Evolutionary conservation across 2,329 filamentous ascomycete species (phyloP).

Genomic region (Pseudovirgaria hyperparasitica): DNA sequence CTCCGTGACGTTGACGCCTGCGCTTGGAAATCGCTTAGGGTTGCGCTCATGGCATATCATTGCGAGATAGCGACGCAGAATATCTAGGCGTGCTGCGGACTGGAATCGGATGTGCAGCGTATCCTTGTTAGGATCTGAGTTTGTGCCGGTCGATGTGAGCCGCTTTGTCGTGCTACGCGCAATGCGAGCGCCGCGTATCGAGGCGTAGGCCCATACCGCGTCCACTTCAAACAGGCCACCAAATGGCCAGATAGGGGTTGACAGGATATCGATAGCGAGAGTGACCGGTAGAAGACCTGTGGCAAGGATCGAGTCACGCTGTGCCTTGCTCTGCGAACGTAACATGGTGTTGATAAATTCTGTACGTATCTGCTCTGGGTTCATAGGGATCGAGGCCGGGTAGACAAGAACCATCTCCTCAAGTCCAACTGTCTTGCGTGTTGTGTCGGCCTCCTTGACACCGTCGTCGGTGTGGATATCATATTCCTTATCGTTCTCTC

Average conservation of each 20-base stretch:
- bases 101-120: slow-evolving; percentile 20
- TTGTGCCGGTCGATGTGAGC: slow-evolving; percentile 1
- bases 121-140: slow-evolving; percentile 9
- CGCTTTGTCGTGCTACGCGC: slow-evolving; percentile 7
- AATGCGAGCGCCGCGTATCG: slow-evolving; percentile 29
- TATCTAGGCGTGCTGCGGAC: slow-evolving; percentile 20
- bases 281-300: slow-evolving; percentile 28
- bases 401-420: slow-evolving; percentile 31
- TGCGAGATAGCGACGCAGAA: slow-evolving; percentile 26
- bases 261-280: slow-evolving; percentile 17
- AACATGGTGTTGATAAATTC: slow-evolving; percentile 31
- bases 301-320: slow-evolving; percentile 29
- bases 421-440: slow-evolving; percentile 23
- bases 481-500: too few relatives aligned
- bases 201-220: slow-evolving; percentile 25
- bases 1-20: slow-evolving; percentile 18
- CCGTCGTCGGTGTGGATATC: slow-evolving; percentile 1
- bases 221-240: slow-evolving; percentile 24
- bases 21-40: slow-evolving; percentile 20
- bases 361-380: slow-evolving; percentile 20
- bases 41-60: slow-evolving; percentile 25
- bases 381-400: slow-evolving; percentile 17
- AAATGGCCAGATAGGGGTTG: slow-evolving; percentile 23
- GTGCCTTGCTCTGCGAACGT: slow-evolving; percentile 28
- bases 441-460: slow-evolving; percentile 11